Evolutionary conservation across 192 early-diverging fungal genomes (phyloP), one percentile per base, ranked within the genome.

Genomic region (Mortierella alpina): DNA sequence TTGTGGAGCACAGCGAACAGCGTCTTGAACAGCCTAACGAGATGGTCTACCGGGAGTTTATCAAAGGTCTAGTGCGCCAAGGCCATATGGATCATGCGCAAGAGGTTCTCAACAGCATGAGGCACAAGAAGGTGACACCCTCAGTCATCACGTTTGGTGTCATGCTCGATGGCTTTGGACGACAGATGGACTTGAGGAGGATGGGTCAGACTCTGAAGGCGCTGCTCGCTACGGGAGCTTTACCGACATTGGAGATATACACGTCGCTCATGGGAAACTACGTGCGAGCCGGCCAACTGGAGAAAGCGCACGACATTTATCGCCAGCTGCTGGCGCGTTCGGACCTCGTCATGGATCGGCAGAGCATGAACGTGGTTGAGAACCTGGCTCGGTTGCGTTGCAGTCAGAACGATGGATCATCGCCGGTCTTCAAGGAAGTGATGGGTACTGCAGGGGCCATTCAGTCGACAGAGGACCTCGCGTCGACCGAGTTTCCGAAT

Each of bases 201-300:
- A 63, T 80, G 65, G 57, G 63, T 8, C 31, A 40, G 39, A 61
- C 54, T 0, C 60, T 80, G 0, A 67, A 55, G 52, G 17, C 69
- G 13, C 14, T 80, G 31, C 11, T 63, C 14, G 23, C 41, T 54
- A 44, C 70, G 6, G 77, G 70, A 46, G 58, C 41, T 10, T 12
- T 17, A 4, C 65, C 66, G 44, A 80, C 57, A 15, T 31, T 80
- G 15, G 51, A 51, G 59, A 80, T 80, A 15, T 80, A 72, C n/a
- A 80, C 77, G 4, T 80, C 77, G 2, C 17, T 80, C 59, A 72
- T 80, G 39, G 41, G 57, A 14, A 80, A 72, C 23, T 80, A 72
- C 51, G 68, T 80, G 54, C 49, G 70, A 42, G 77, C 70, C 1
- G 70, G 66, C 13, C 48, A 65, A 15, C 31, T 80, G 10, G 47